phyloP scores from a whole-genome alignment of 257 asterid genomes.

The Solanum lignicaule region DNA sequence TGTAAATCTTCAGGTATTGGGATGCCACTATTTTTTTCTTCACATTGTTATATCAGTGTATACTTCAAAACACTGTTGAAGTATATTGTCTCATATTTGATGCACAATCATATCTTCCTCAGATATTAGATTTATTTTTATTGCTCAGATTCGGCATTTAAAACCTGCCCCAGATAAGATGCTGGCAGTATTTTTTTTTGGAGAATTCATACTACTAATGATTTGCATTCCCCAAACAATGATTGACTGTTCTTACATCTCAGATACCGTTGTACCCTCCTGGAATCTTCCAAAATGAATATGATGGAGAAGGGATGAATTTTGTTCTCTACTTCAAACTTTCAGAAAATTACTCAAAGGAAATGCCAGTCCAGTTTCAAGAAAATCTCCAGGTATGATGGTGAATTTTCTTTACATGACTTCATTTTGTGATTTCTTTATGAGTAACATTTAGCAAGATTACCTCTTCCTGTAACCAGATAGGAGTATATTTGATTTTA shows the following conservation, averaged over 20 bases:
- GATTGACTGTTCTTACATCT: not conserved
- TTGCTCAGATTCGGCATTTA: not conserved
- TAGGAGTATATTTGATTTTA: not conserved
- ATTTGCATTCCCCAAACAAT: not conserved
- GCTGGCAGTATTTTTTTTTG: not conserved
- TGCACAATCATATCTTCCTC: not conserved
- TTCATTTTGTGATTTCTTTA: not conserved
- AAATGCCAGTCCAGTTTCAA: constrained; percentile 65
- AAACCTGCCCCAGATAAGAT: not conserved
- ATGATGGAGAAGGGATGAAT: constrained; percentile 77
- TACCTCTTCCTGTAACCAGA: not conserved
- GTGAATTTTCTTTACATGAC: not conserved
- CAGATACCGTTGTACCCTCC: constrained; percentile 88
- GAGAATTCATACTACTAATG: not conserved
- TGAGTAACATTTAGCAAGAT: not conserved
- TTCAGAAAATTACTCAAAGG: constrained; percentile 61
- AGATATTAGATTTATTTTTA: not conserved
- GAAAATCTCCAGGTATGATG: constrained; percentile 66
- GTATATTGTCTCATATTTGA: not conserved
- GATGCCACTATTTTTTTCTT: not conserved
- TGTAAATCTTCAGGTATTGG: constrained; percentile 82
- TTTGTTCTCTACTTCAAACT: constrained; percentile 76
- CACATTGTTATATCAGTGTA: not conserved
- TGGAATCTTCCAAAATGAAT: constrained; percentile 62
- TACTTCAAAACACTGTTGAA: not conserved